Conservation (phyloP, 768 basidiomycete genomes). For the Lentinula detonsa region DNA sequence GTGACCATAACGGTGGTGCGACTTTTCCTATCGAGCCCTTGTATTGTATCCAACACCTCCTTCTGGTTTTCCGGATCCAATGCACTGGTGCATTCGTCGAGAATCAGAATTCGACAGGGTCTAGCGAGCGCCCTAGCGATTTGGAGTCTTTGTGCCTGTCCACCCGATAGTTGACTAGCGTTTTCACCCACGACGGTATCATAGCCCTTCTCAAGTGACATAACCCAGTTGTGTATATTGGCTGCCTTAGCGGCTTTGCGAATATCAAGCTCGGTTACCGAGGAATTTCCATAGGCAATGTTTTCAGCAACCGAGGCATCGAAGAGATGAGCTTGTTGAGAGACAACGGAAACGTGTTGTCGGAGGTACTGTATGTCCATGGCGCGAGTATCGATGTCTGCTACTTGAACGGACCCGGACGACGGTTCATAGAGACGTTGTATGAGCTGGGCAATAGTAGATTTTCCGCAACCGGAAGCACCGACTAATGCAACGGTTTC, state of each 20-base stretch:
- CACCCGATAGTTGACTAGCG: conserved; percentile 86
- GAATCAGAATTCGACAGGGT: conserved; percentile 64
- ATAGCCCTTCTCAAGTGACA: conserved; percentile 75
- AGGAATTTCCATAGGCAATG: conserved; percentile 70
- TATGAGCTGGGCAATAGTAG: conserved; percentile 79
- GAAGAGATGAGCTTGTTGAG: conserved; percentile 84
- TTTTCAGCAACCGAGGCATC: conserved; percentile 84
- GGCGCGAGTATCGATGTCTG: conserved; percentile 39
- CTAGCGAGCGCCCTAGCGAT: conserved; percentile 89
- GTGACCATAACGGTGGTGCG: conserved; percentile 90
- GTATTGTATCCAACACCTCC: conserved; percentile 74
- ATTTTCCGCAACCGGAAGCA: conserved; percentile 88
- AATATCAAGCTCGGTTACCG: conserved; percentile 50
- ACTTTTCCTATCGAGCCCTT: conserved; percentile 37
- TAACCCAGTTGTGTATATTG: conserved; percentile 83
- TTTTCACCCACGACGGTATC: conserved; percentile 88
- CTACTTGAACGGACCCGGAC: conserved; percentile 58
- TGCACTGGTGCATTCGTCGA: conserved; percentile 96
- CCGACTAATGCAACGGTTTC: conserved; percentile 92
- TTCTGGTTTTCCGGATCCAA: conserved; percentile 82
- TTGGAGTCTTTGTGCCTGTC: conserved; percentile 89
- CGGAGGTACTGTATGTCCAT: conserved; percentile 79
- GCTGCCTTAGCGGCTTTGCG: conserved; percentile 69
- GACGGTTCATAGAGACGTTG: conserved; percentile 70
- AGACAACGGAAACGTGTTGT: conserved; percentile 80